Percentiles rank a stretch among this genome's conserved stretches.
phyloP scores from a whole-genome alignment of 2,329 filamentous ascomycete genomes.

The Calcarisporium arbuscula region DNA sequence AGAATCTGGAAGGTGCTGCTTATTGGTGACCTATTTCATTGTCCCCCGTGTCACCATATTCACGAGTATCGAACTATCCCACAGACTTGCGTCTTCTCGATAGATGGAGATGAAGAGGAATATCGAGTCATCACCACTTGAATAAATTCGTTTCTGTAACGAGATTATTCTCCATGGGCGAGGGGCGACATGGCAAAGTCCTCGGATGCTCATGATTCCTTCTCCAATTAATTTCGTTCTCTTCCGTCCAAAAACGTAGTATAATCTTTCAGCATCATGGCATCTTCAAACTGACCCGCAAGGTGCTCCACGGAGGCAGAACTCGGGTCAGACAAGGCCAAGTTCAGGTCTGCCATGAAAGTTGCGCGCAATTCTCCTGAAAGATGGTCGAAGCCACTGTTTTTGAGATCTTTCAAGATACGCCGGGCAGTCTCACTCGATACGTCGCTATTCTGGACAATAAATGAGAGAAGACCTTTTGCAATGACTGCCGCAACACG shows the following conservation, averaged over 20 bases:
- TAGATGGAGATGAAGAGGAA: no score
- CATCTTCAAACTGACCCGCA: slow-evolving; percentile 22
- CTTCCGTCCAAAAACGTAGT: slow-evolving; percentile 5
- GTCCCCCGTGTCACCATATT: no score
- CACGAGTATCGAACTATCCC: no score
- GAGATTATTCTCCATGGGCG: no score
- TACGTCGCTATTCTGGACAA: slow-evolving; percentile 25
- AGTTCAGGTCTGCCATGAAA: slow-evolving; percentile 26
- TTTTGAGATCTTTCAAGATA: slow-evolving; percentile 20
- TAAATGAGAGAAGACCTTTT: slow-evolving; percentile 28
- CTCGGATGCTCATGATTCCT: no score
- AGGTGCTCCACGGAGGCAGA: slow-evolving; percentile 23
- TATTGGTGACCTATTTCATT: no score
- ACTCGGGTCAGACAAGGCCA: slow-evolving; percentile 23
- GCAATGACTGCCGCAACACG: slow-evolving; percentile 28
- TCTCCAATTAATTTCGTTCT: no score
- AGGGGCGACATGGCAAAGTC: no score
- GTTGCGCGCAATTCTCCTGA: slow-evolving; percentile 20
- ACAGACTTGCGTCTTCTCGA: no score
- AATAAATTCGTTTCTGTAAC: no score
- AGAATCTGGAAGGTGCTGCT: no score
- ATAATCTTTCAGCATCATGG: slow-evolving; percentile 23
- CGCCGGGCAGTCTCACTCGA: slow-evolving; percentile 18
- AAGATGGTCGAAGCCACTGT: slow-evolving; percentile 10
- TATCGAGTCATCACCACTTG: no score